Evolutionary conservation across 495 filamentous ascomycete genomes (phyloP).

Genomic region (Penicillium ochrochloron): DNA sequence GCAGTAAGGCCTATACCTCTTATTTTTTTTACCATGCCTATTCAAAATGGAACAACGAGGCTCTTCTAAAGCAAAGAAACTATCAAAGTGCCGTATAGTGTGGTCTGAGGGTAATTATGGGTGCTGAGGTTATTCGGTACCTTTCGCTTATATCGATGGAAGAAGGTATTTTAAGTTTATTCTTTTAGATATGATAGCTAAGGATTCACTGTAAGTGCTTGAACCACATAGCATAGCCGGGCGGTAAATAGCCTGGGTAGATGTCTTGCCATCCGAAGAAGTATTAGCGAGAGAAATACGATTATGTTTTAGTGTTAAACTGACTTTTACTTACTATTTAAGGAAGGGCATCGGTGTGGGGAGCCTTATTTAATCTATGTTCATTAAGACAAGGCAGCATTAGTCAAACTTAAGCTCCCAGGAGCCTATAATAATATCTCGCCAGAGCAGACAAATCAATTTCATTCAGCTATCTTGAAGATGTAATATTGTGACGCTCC

Average conservation of each 20-base stretch:
- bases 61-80: neutral
- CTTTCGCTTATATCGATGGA: neutral
- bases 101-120: conserved; percentile 3
- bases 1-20: neutral
- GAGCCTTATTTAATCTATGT: conserved; percentile 6
- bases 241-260: neutral
- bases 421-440: conserved; percentile 8
- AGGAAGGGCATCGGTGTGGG: conserved; percentile 4
- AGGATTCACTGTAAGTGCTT: conserved; percentile 6
- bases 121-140: neutral
- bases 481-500: conserved; percentile 10
- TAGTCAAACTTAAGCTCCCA: conserved; percentile 9
- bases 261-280: neutral
- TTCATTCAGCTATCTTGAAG: conserved; percentile 9
- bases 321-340: neutral
- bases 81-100: neutral
- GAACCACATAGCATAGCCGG: neutral
- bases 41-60: neutral
- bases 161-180: neutral
- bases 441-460: conserved; percentile 1
- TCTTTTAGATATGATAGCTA: neutral
- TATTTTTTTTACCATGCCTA: neutral
- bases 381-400: conserved; percentile 11
- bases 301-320: conserved; percentile 4
- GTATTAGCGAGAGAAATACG: neutral